Evolutionary conservation across 1,284 basidiomycete species (phyloP).

Genomic region (Ustilago curta): DNA sequence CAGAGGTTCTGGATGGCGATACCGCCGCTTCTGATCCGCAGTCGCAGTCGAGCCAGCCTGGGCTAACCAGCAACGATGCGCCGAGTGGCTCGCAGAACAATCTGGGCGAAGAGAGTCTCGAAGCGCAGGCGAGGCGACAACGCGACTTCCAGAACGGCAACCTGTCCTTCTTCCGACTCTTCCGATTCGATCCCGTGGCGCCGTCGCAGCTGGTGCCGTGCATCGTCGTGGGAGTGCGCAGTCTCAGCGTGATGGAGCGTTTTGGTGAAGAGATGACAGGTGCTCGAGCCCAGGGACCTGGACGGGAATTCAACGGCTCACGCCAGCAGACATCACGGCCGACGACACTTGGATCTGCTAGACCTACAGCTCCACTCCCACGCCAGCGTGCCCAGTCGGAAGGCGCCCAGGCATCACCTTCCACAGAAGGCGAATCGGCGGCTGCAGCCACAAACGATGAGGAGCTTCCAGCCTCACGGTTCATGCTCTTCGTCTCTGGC

Average conservation of each 20-base stretch:
- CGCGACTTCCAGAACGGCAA: slow-evolving; percentile 60
- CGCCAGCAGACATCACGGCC: slow-evolving; percentile 42
- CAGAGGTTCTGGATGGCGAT: slow-evolving; percentile 42
- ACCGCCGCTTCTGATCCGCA: not conserved
- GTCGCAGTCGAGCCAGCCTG: slow-evolving; percentile 1
- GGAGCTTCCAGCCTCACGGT: slow-evolving; percentile 53
- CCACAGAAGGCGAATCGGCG: slow-evolving; percentile 1
- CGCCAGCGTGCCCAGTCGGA: slow-evolving; percentile 28
- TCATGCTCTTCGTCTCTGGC: slow-evolving; percentile 66
- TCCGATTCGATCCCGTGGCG: slow-evolving; percentile 58
- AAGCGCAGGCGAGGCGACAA: slow-evolving; percentile 45
- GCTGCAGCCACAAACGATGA: slow-evolving; percentile 14
- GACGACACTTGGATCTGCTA: slow-evolving; percentile 29
- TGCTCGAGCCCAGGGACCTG: slow-evolving; percentile 22
- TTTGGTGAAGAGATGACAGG: slow-evolving; percentile 40
- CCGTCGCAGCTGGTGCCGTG: slow-evolving; percentile 58
- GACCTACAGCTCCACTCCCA: slow-evolving; percentile 5
- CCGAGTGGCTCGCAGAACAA: not conserved
- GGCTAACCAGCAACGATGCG: not conserved
- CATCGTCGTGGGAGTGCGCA: slow-evolving; percentile 65
- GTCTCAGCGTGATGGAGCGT: slow-evolving; percentile 55
- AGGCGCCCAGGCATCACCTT: slow-evolving; percentile 8
- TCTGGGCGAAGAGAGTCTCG: slow-evolving; percentile 16
- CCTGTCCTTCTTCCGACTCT: slow-evolving; percentile 66
- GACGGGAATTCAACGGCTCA: slow-evolving; percentile 21